Percentiles rank a stretch among this genome's conserved stretches.
These are phyloP conservation scores for Erythrophleum fordii DNA, from an alignment of 306 rosid genomes.

Conservation along the genomic window DNA sequence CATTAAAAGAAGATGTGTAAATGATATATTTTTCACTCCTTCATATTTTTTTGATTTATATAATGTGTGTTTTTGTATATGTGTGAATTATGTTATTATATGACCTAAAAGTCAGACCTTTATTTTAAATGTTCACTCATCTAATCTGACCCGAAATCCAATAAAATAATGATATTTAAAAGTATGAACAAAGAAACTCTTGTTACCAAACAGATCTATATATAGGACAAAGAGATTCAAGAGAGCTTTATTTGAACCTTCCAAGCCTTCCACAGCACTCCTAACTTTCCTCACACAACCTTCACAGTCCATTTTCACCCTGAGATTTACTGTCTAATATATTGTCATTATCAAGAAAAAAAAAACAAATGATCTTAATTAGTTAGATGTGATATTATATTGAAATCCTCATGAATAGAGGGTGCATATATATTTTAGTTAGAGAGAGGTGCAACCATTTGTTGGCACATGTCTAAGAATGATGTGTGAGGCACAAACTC, in stretches of 20 bases:
- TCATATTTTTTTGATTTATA: neutral
- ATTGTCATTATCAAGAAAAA: neutral
- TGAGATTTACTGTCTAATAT: slow-evolving; percentile 70
- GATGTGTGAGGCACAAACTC: too few relatives aligned
- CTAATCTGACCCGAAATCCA: too few relatives aligned
- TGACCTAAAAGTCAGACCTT: too few relatives aligned
- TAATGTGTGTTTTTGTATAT: neutral
- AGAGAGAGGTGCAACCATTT: too few relatives aligned
- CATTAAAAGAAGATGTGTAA: neutral
- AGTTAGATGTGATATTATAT: neutral
- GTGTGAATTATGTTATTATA: too few relatives aligned
- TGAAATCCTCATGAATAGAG: neutral
- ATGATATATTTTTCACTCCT: neutral
- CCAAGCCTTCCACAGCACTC: slow-evolving; percentile 55
- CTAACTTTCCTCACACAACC: slow-evolving; percentile 76
- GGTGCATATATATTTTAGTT: neutral
- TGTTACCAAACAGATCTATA: neutral
- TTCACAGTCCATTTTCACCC: slow-evolving; percentile 92
- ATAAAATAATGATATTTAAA: too few relatives aligned
- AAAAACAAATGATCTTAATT: neutral
- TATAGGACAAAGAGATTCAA: neutral
- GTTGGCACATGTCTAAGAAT: too few relatives aligned
- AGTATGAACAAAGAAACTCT: neutral
- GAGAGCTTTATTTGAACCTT: slow-evolving; percentile 54
- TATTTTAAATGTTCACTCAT: too few relatives aligned